A percentile compares a stretch with the other conserved stretches of the same genome.
phyloP scores from a whole-genome alignment of 1,139 yeast species.

The Saccharomyces hybrid region DNA sequence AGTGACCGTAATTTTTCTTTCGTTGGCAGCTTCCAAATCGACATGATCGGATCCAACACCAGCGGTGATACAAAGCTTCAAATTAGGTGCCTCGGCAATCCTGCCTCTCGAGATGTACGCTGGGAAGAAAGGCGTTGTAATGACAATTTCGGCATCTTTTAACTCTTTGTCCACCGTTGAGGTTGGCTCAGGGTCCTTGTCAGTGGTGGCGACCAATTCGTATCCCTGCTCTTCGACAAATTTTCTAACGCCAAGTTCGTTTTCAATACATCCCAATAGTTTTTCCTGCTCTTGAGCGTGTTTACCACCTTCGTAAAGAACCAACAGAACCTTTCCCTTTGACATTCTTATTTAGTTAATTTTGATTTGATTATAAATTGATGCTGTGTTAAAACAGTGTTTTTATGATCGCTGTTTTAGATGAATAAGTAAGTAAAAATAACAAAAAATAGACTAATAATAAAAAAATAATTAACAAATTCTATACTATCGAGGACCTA shows the following conservation, averaged over 20 bases:
- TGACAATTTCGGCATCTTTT: constrained; percentile 65
- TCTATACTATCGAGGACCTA: too few species aligned
- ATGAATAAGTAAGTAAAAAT: too few species aligned
- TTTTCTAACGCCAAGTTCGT: constrained; percentile 63
- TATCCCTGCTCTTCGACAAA: constrained; percentile 65
- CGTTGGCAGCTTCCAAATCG: constrained; percentile 67
- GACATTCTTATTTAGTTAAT: background rate
- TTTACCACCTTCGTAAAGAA: constrained; percentile 46
- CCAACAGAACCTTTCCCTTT: constrained; percentile 42
- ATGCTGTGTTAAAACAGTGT: too few species aligned
- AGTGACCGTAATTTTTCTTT: constrained; percentile 52
- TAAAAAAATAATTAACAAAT: too few species aligned
- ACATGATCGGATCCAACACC: constrained; percentile 84
- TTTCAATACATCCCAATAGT: constrained; percentile 65
- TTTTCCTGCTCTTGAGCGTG: constrained; percentile 56
- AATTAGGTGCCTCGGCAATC: constrained; percentile 61
- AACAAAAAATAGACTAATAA: too few species aligned
- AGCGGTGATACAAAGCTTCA: constrained; percentile 68
- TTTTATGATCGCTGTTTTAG: too few species aligned
- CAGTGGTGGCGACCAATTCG: constrained; percentile 55
- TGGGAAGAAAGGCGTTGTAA: constrained; percentile 81
- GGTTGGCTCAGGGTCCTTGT: constrained; percentile 54
- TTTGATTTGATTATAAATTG: too few species aligned
- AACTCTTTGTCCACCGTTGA: constrained; percentile 58
- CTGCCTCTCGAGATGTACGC: constrained; percentile 65